These are phyloP conservation scores for Tetrapyrgos nigripes DNA, from an alignment of 1,284 basidiomycete species.

Conservation along the genomic window DNA sequence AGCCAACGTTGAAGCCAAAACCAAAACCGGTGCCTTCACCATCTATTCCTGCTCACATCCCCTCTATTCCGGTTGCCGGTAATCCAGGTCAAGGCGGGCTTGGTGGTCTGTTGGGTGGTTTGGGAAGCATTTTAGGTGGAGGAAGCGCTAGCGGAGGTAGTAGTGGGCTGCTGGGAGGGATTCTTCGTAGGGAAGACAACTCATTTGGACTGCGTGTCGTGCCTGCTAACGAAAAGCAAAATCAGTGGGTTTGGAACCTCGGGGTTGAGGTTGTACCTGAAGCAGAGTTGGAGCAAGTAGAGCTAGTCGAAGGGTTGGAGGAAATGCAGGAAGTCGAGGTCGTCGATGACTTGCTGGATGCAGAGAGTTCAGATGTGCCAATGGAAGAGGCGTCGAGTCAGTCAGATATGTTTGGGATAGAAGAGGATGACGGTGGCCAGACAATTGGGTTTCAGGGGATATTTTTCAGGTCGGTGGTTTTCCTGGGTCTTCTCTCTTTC, in stretches of 20 bases:
- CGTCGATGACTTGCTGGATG: neutral
- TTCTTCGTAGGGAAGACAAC: slow-evolving; percentile 5
- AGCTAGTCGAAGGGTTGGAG: neutral
- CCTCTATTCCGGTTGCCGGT: too few relatives aligned
- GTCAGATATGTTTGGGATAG: neutral
- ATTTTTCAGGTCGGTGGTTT: slow-evolving; percentile 69
- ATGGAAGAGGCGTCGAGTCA: neutral
- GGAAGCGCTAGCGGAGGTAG: neutral
- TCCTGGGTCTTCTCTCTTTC: slow-evolving; percentile 9
- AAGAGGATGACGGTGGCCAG: too few relatives aligned
- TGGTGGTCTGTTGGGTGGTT: slow-evolving; percentile 9
- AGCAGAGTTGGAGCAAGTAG: neutral
- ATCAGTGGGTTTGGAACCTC: neutral
- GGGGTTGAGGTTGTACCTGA: neutral
- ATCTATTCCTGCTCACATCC: too few relatives aligned
- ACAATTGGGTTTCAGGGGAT: slow-evolving; percentile 66
- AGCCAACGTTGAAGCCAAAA: too few relatives aligned
- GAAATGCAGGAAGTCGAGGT: neutral
- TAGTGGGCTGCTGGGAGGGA: slow-evolving; percentile 7
- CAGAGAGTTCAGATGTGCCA: neutral
- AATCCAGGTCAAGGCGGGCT: slow-evolving; percentile 3
- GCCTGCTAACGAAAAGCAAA: neutral
- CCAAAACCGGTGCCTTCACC: too few relatives aligned
- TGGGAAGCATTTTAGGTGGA: slow-evolving; percentile 8
- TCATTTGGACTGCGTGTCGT: neutral